Conservation (phyloP, 2,329 filamentous ascomycete species). For the Chaetomium sp. region DNA sequence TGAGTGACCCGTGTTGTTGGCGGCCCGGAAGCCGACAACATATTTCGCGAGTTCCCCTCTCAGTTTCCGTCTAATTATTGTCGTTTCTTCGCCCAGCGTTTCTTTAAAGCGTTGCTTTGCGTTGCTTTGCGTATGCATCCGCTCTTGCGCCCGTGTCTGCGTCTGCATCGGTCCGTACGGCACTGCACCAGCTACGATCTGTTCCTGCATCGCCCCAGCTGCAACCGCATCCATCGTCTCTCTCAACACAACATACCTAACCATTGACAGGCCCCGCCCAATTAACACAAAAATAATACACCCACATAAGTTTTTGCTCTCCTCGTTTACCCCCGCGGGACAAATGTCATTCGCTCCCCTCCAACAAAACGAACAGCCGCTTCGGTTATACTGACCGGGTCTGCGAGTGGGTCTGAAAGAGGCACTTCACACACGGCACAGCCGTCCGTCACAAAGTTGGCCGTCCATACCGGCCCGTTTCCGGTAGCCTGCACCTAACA, state of each 20-base stretch:
- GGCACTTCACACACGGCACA: constrained; percentile 20
- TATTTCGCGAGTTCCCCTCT: no score
- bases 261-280: background rate
- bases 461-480: constrained; percentile 14
- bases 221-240: no score
- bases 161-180: no score
- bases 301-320: background rate
- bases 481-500: background rate
- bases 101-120: no score
- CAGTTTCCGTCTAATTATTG: background rate
- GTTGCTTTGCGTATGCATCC: no score
- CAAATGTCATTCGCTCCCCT: background rate
- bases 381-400: constrained; percentile 22
- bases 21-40: background rate
- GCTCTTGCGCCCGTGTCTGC: no score
- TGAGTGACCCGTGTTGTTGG: background rate
- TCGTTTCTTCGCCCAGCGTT: background rate
- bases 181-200: no score
- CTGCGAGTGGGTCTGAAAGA: constrained; percentile 13
- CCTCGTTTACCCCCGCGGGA: background rate
- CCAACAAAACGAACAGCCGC: constrained; percentile 19
- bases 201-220: no score
- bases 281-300: background rate
- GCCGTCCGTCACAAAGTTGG: constrained; percentile 12
- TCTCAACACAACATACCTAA: no score